A percentile compares a stretch with the other conserved stretches of the same genome.
phyloP scores from a whole-genome alignment of 2,329 filamentous ascomycete genomes.

The Ophiosphaerella korrae region DNA sequence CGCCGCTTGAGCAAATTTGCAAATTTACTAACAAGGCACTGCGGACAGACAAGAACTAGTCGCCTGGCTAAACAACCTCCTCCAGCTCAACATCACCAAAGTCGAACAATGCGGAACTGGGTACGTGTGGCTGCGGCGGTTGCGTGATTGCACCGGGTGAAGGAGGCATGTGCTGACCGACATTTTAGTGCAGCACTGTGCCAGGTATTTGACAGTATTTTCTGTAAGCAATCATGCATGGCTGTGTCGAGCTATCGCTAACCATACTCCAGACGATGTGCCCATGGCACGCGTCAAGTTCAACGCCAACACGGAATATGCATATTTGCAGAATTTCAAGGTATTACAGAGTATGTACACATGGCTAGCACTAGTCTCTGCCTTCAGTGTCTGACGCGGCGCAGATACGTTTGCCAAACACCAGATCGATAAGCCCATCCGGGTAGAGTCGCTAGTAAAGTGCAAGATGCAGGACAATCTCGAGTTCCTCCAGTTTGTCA shows the following conservation, averaged over 20 bases:
- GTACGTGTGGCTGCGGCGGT: conserved; percentile 59
- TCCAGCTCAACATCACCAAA: conserved; percentile 96
- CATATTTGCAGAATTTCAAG: conserved; percentile 98
- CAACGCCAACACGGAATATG: conserved; percentile 96
- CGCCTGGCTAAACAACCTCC: conserved; percentile 94
- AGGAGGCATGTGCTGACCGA: conserved; percentile 23
- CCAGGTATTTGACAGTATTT: conserved; percentile 98
- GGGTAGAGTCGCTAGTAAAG: conserved; percentile 87
- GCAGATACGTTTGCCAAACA: conserved; percentile 84
- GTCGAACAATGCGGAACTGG: conserved; percentile 99
- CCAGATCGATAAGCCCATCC: conserved; percentile 85
- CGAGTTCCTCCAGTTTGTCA: conserved; percentile 96
- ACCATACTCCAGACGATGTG: conserved; percentile 67
- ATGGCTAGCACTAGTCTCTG: neutral
- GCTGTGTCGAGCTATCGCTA: neutral
- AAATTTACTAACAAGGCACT: conserved; percentile 23
- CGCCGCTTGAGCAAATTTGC: conserved; percentile 20
- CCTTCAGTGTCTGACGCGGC: conserved; percentile 4
- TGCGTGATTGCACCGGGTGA: conserved; percentile 3
- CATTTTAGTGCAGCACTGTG: conserved; percentile 81
- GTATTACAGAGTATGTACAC: conserved; percentile 80
- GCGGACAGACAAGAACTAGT: conserved; percentile 85
- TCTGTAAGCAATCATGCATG: conserved; percentile 58
- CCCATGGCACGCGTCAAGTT: conserved; percentile 98
- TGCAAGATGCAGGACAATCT: conserved; percentile 99